Evolutionary conservation across 306 rosid genomes (phyloP).

Genomic region (Ormosia emarginata): DNA sequence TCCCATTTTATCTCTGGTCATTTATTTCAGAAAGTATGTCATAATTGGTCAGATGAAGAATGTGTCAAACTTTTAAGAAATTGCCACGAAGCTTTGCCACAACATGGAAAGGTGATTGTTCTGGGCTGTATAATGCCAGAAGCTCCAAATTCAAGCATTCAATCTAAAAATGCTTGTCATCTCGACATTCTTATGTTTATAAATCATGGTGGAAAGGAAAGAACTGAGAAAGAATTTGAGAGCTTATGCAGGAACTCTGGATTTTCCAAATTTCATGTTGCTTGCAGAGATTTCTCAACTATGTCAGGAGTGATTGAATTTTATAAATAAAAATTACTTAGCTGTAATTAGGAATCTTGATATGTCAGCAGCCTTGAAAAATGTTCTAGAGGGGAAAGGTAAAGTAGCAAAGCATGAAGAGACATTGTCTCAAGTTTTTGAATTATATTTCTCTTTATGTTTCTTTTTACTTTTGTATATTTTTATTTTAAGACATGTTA

Average conservation of each 20-base stretch:
- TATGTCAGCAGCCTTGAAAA: neutral
- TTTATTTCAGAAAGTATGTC: constrained; percentile 12
- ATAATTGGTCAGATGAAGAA: constrained; percentile 14
- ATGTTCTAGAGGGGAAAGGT: neutral
- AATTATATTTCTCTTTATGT: too few relatives aligned
- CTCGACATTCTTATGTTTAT: constrained; percentile 14
- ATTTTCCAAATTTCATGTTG: constrained; percentile 13
- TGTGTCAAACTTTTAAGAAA: constrained; percentile 16
- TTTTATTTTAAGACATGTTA: too few relatives aligned
- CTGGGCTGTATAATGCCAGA: constrained; percentile 3
- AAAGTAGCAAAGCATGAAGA: neutral
- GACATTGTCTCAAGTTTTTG: too few relatives aligned
- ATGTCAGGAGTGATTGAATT: neutral
- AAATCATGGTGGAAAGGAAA: neutral
- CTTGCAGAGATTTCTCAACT: neutral
- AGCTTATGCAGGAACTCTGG: constrained; percentile 5
- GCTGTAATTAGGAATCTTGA: neutral
- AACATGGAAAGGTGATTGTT: constrained; percentile 22
- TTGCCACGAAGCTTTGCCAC: constrained; percentile 18
- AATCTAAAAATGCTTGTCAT: neutral
- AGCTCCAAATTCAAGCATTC: neutral
- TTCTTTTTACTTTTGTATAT: too few relatives aligned
- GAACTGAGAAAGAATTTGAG: constrained; percentile 17
- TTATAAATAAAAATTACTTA: neutral
- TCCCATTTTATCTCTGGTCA: neutral